Conservation (phyloP, 2,329 filamentous ascomycete species). For the Scorias spongiosa region DNA sequence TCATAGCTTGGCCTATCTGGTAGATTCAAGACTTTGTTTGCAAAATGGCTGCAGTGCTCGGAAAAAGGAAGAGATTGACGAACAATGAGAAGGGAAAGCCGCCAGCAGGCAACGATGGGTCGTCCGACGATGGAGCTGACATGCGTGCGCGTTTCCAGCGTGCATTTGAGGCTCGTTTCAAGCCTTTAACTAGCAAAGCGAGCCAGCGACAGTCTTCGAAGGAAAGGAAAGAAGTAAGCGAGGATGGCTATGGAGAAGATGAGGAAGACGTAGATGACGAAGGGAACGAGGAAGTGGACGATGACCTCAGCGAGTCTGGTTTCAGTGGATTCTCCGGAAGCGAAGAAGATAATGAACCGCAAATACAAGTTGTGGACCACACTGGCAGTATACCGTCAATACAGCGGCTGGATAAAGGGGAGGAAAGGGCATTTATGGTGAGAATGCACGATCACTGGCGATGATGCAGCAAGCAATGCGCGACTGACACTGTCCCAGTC, state of each 20-base stretch:
- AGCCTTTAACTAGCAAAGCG: constrained; percentile 41
- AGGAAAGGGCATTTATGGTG: constrained; percentile 69
- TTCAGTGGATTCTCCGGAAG: constrained; percentile 50
- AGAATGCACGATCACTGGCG: not conserved
- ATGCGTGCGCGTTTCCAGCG: constrained; percentile 63
- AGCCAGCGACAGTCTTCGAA: constrained; percentile 8
- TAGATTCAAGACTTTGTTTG: not conserved
- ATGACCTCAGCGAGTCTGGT: constrained; percentile 28
- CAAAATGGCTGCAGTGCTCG: constrained; percentile 26
- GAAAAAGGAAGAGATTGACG: constrained; percentile 31
- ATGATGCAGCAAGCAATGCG: not conserved
- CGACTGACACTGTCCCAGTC: constrained; percentile 18
- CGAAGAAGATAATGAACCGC: constrained; percentile 25
- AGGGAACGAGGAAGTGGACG: constrained; percentile 11
- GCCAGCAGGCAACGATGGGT: constrained; percentile 3
- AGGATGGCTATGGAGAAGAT: constrained; percentile 15
- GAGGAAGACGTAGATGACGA: constrained; percentile 13
- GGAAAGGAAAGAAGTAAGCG: constrained; percentile 4
- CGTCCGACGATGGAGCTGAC: constrained; percentile 25
- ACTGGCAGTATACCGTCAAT: not conserved
- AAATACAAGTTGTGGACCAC: not conserved
- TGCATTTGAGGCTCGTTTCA: constrained; percentile 81
- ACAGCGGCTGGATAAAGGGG: constrained; percentile 20
- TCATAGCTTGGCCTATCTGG: not conserved
- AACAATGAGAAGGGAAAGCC: constrained; percentile 15